Evolutionary conservation across 495 filamentous ascomycete genomes (phyloP).

Genomic region (Copromyces sp.): DNA sequence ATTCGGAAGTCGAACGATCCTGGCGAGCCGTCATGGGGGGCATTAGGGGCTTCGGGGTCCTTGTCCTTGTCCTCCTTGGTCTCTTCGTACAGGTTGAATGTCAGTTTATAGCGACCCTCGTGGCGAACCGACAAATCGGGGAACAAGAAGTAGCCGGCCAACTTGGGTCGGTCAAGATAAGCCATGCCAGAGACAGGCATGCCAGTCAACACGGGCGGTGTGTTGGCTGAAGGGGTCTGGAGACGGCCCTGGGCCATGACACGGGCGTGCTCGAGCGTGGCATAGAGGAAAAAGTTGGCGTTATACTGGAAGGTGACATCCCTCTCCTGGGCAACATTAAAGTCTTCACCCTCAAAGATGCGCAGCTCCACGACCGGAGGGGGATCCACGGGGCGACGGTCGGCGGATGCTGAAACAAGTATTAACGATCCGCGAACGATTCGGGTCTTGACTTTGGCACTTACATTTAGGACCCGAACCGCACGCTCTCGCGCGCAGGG

Average conservation of each 20-base stretch:
- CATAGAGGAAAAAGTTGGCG: conserved; percentile 96
- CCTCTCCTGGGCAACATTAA: conserved; percentile 48
- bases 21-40: conserved; percentile 10
- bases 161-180: conserved; percentile 82
- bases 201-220: conserved; percentile 81
- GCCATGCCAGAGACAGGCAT: conserved; percentile 95
- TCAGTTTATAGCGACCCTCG: conserved; percentile 80
- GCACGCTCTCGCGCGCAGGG: conserved; percentile 90
- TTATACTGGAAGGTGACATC: conserved; percentile 90
- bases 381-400: conserved; percentile 92
- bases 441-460: conserved; percentile 19
- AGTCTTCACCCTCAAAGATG: conserved; percentile 67
- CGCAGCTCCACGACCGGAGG: conserved; percentile 92
- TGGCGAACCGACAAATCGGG: conserved; percentile 95
- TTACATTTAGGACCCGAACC: conserved; percentile 90
- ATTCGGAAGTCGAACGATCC: conserved; percentile 46
- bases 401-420: conserved; percentile 62
- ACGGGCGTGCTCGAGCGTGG: conserved; percentile 80
- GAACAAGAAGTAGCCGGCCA: conserved; percentile 96
- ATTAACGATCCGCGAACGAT: conserved; percentile 9
- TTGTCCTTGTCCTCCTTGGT: conserved; percentile 58
- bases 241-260: conserved; percentile 75
- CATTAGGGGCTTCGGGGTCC: conserved; percentile 28
- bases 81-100: conserved; percentile 89
- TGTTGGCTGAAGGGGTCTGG: conserved; percentile 49